phyloP scores from a whole-genome alignment of 2,329 filamentous ascomycete species.

The Alternaria viburni region DNA sequence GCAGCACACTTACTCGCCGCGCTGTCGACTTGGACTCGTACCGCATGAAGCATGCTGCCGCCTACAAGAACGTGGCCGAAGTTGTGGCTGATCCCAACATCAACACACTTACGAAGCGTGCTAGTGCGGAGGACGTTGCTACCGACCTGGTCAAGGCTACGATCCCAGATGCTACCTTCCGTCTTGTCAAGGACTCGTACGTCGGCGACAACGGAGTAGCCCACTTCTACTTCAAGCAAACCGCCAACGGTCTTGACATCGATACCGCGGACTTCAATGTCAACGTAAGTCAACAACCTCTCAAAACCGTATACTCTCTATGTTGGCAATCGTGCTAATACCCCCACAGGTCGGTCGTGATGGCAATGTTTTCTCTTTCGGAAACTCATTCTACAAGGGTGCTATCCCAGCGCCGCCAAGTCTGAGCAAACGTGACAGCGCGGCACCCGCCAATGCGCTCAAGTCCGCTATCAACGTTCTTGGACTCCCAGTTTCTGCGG shows the following conservation, averaged over 20 bases:
- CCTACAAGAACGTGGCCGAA: conserved; percentile 30
- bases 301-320: not conserved
- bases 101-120: conserved; percentile 26
- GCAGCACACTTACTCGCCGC: conserved; percentile 23
- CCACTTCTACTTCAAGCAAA: conserved; percentile 67
- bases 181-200: conserved; percentile 61
- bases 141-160: conserved; percentile 42
- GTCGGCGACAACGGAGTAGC: conserved; percentile 61
- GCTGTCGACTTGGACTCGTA: conserved; percentile 42
- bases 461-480: conserved; percentile 50
- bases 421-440: conserved; percentile 51
- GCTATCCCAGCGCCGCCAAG: conserved; percentile 47
- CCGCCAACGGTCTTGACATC: conserved; percentile 63
- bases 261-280: conserved; percentile 68
- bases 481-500: conserved; percentile 51
- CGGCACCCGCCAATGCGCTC: conserved; percentile 54
- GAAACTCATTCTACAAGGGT: conserved; percentile 58
- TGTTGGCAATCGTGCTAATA: not conserved
- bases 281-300: conserved; percentile 54
- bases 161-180: conserved; percentile 53
- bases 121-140: conserved; percentile 39
- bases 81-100: conserved; percentile 28
- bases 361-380: conserved; percentile 64
- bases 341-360: conserved; percentile 55
- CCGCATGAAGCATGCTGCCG: conserved; percentile 34